phyloP scores from a whole-genome alignment of 305 asterid species.

The Solanum aculeatissimum region DNA sequence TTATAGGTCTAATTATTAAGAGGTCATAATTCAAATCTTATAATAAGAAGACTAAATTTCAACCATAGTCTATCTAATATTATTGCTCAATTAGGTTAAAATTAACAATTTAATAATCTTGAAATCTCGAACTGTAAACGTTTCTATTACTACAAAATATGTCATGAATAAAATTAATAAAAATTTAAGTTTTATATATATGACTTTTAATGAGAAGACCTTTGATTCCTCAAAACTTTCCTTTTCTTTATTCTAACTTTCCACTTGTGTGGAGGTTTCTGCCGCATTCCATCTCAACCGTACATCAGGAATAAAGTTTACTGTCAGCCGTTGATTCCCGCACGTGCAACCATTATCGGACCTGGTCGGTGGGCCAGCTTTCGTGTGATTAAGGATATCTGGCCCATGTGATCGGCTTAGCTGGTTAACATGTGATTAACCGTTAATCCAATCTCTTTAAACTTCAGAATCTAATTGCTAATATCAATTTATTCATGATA shows the following conservation, averaged over 20 bases:
- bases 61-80: no score
- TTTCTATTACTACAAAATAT: no score
- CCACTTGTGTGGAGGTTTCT: neutral
- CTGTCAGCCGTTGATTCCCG: constrained; percentile 13
- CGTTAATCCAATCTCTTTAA: constrained; percentile 6
- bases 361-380: neutral
- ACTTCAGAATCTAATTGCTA: neutral
- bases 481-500: neutral
- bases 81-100: neutral
- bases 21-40: neutral
- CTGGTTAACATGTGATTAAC: constrained; percentile 43
- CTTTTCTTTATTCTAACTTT: neutral
- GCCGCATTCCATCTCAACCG: neutral
- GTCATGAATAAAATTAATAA: no score
- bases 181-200: no score
- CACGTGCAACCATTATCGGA: constrained; percentile 26
- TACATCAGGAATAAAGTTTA: neutral
- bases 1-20: neutral
- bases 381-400: constrained; percentile 4
- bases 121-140: neutral
- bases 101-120: neutral
- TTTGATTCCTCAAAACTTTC: neutral
- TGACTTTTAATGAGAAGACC: no score
- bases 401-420: constrained; percentile 44
- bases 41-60: neutral